phyloP scores from a whole-genome alignment of 306 rosid genomes.

The Luffa aegyptiaca region DNA sequence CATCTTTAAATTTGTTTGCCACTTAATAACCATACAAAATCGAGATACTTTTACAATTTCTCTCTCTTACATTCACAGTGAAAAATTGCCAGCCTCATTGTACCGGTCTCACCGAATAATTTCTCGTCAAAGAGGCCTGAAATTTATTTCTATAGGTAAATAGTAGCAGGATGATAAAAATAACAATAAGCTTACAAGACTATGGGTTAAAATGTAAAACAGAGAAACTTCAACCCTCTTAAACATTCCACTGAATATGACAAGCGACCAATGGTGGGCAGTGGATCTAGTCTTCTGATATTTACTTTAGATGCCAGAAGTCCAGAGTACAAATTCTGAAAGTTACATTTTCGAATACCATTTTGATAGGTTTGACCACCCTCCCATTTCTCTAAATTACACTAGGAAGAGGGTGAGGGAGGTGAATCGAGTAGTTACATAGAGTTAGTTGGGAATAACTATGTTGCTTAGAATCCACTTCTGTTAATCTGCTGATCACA shows the following conservation, averaged over 20 bases:
- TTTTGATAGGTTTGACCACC: background rate
- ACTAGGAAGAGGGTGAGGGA: background rate
- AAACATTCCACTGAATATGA: background rate
- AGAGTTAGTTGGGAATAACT: background rate
- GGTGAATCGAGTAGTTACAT: background rate
- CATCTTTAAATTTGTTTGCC: too few relatives aligned
- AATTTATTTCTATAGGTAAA: background rate
- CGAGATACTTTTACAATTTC: too few relatives aligned
- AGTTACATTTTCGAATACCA: background rate
- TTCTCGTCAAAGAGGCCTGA: background rate
- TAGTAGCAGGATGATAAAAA: background rate
- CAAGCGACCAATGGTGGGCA: background rate
- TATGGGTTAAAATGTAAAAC: background rate
- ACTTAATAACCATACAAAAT: too few relatives aligned
- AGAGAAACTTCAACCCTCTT: background rate
- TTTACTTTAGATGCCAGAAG: background rate
- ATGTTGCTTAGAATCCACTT: background rate
- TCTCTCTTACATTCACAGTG: too few relatives aligned
- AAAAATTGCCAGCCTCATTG: too few relatives aligned
- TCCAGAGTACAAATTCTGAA: background rate
- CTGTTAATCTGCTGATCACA: background rate
- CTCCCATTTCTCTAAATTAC: background rate
- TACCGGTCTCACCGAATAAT: too few relatives aligned
- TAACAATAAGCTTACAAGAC: background rate
- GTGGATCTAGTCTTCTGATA: background rate